Conservation (phyloP, 805 yeast genomes). For the Starmerella scarabaei region DNA sequence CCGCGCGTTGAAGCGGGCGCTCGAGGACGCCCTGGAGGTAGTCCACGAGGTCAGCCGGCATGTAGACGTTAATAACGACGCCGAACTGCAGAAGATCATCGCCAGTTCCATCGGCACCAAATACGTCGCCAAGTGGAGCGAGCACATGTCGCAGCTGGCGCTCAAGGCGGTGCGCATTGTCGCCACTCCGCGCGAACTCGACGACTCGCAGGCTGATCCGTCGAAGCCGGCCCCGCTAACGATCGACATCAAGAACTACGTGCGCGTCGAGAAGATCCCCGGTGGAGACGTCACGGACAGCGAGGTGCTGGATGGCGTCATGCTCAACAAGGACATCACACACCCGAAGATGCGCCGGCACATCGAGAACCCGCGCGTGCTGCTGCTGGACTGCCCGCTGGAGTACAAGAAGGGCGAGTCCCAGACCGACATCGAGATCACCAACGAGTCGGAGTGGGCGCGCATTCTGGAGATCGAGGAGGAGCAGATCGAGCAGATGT, state of each 20-base stretch:
- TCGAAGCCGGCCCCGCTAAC: slow-evolving; percentile 36
- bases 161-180: slow-evolving; percentile 81
- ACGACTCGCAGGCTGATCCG: neutral
- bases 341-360: slow-evolving; percentile 94
- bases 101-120: slow-evolving; percentile 92
- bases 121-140: slow-evolving; percentile 81
- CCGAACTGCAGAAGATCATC: slow-evolving; percentile 74
- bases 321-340: slow-evolving; percentile 93
- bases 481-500: slow-evolving; percentile 80
- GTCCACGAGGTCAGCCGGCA: slow-evolving; percentile 73
- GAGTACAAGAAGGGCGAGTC: slow-evolving; percentile 99
- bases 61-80: slow-evolving; percentile 71
- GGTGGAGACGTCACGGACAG: slow-evolving; percentile 95
- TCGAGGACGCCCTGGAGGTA: slow-evolving; percentile 78
- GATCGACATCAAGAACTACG: slow-evolving; percentile 86
- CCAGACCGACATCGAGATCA: slow-evolving; percentile 93
- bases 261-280: slow-evolving; percentile 87
- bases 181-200: slow-evolving; percentile 32
- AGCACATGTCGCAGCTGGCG: slow-evolving; percentile 79
- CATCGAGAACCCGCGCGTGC: slow-evolving; percentile 77
- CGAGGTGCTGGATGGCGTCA: slow-evolving; percentile 75
- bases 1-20: slow-evolving; percentile 82
- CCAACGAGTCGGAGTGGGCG: slow-evolving; percentile 93
- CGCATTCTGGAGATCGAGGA: slow-evolving; percentile 92
- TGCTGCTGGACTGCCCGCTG: slow-evolving; percentile 86